These are phyloP conservation scores for Bonia amplexicaulis DNA, from an alignment of 176 grass and related monocot genomes.

Conservation along the genomic window DNA sequence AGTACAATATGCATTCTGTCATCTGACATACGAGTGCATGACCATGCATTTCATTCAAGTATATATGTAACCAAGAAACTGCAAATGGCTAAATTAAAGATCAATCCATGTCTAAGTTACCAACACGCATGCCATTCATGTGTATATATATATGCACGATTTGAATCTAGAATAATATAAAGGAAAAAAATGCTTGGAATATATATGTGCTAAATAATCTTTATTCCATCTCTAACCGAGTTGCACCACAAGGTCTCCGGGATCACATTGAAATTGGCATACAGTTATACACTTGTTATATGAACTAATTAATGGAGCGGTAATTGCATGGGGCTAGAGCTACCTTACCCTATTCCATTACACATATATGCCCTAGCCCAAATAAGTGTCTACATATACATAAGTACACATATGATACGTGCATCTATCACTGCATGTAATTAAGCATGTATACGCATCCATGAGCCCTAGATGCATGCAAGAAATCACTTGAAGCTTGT, in stretches of 20 bases:
- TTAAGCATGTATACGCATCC: background rate
- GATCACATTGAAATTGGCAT: conserved; percentile 14
- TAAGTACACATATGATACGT: conserved; percentile 17
- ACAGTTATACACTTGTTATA: conserved; percentile 14
- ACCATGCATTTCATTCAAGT: background rate
- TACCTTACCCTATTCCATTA: conserved; percentile 11
- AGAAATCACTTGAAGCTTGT: conserved; percentile 66
- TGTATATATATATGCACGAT: background rate
- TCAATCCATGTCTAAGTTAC: background rate
- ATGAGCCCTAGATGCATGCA: background rate
- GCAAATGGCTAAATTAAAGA: background rate
- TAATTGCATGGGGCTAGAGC: conserved; percentile 32
- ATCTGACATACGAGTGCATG: background rate
- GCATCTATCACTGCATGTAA: background rate
- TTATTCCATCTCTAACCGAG: conserved; percentile 38
- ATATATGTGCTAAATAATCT: conserved; percentile 6
- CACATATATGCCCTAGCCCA: conserved; percentile 26
- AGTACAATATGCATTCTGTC: background rate
- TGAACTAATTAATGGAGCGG: conserved; percentile 15
- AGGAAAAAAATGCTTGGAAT: background rate
- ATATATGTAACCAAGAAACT: background rate
- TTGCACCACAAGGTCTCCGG: conserved; percentile 15
- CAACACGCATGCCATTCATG: background rate
- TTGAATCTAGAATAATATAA: background rate
- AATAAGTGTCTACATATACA: conserved; percentile 28